phyloP scores from a whole-genome alignment of 768 basidiomycete genomes.

The Piloderma croceum region DNA sequence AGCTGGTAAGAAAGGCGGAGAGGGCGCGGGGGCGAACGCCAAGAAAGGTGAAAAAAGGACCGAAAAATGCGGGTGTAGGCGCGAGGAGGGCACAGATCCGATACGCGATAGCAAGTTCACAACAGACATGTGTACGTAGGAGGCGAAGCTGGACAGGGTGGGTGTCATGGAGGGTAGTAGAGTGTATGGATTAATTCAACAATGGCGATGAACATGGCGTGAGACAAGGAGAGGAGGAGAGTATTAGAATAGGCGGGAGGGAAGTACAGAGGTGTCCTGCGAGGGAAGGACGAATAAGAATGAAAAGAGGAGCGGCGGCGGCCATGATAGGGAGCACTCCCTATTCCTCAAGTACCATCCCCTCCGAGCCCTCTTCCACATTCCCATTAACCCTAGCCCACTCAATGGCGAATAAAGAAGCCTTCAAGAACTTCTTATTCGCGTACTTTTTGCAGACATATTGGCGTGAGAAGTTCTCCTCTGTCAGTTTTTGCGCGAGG shows the following conservation, averaged over 20 bases:
- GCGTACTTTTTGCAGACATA: constrained; percentile 96
- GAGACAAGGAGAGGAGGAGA: background rate
- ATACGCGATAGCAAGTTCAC: too few species aligned
- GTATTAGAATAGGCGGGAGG: background rate
- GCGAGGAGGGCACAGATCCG: background rate
- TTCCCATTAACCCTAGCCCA: constrained; percentile 54
- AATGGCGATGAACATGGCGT: background rate
- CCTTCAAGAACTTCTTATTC: constrained; percentile 96
- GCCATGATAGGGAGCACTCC: constrained; percentile 7
- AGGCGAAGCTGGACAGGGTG: background rate
- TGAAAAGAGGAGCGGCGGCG: background rate
- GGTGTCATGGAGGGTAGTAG: background rate
- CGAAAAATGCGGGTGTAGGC: background rate
- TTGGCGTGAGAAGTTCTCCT: constrained; percentile 71
- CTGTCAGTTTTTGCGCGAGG: constrained; percentile 78
- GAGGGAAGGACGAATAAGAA: background rate
- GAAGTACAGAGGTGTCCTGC: background rate
- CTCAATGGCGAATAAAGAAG: constrained; percentile 68
- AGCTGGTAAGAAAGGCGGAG: too few species aligned
- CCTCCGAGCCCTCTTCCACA: constrained; percentile 25
- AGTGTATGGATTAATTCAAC: too few species aligned
- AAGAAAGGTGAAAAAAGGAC: background rate
- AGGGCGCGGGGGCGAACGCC: background rate
- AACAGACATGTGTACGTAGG: background rate
- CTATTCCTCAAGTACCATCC: constrained; percentile 44